Evolutionary conservation across 352 stramenopile species (phyloP), one percentile per base, ranked within the genome.

Genomic region (Discostella stelligera): DNA sequence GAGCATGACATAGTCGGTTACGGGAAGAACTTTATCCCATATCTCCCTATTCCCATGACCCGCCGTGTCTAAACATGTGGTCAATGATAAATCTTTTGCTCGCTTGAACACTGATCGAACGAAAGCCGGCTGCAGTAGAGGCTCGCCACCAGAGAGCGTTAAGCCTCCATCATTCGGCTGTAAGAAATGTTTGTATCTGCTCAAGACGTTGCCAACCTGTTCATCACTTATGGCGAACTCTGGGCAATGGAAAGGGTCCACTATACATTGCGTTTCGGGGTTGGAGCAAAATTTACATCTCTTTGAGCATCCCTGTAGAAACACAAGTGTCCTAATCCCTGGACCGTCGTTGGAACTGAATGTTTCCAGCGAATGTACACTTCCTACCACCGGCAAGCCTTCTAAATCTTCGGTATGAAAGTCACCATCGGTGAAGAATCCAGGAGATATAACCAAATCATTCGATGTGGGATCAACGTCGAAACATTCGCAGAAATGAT

Each of bases 301-400:
- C 64, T 84, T 87, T n/a, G 66, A 46, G 49, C 82, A 89, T 50
- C 82, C 82, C 73, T 89, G 82, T 39, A 89, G 72, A 66, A 89
- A 89, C 8, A 89, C 59, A 68, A 77, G 68, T 2, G 66, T 79
- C 13, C 83, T 48, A 59, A 89, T 82, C 58, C 79, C 79, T 20
- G 83, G 83, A 9, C 83, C 83, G 77, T 89, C 83, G 6, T 75
- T 78, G 23, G 76, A 82, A 4, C 62, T 79, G 67, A 86, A 89
- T 11, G 72, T 85, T 59, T 89, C 83, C 9, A 89, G 23, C 10
- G 74, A 83, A 41, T 85, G 82, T 14, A 89, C 79, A 49, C 56
- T 76, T 16, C 83, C 83, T 16, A 86, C 72, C 0, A 80, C 61
- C 50, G 77, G 62, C 7, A 25, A 27, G 21, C 48, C 64, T 52